These are phyloP conservation scores for Phycomyces nitens DNA, from an alignment of 192 early-diverging fungal genomes.

Conservation along the genomic window DNA sequence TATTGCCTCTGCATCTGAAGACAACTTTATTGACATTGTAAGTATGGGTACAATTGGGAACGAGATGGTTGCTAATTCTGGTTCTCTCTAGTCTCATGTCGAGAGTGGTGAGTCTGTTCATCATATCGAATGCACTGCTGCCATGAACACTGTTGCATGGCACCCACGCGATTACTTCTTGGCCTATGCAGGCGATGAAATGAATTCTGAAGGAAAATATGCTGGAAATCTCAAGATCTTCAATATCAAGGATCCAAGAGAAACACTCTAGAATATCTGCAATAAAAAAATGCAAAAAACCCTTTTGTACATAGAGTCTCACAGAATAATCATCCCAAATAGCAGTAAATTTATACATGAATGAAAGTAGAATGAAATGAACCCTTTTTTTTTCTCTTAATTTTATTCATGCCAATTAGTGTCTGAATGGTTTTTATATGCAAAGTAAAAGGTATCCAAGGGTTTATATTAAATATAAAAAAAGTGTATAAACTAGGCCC, in stretches of 20 bases:
- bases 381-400: too few species aligned
- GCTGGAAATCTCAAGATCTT: slow-evolving; percentile 51
- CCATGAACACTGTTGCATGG: slow-evolving; percentile 78
- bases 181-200: slow-evolving; percentile 77
- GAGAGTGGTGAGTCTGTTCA: slow-evolving; percentile 70
- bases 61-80: not conserved
- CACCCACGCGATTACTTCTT: slow-evolving; percentile 73
- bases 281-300: not conserved
- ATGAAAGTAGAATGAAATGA: too few species aligned
- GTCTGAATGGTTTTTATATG: not conserved
- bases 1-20: slow-evolving; percentile 74
- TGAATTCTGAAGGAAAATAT: slow-evolving; percentile 30
- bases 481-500: not conserved
- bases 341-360: too few species aligned
- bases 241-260: slow-evolving; percentile 35
- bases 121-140: slow-evolving; percentile 59
- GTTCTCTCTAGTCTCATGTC: slow-evolving; percentile 68
- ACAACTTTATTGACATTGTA: slow-evolving; percentile 75
- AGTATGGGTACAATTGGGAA: slow-evolving; percentile 16
- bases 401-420: too few species aligned
- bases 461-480: not conserved
- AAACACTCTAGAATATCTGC: not conserved
- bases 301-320: slow-evolving; percentile 1
- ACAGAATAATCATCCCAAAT: too few species aligned
- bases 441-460: not conserved